Conservation (phyloP, 108 stramenopile genomes). For the Cyclotella atomus region DNA sequence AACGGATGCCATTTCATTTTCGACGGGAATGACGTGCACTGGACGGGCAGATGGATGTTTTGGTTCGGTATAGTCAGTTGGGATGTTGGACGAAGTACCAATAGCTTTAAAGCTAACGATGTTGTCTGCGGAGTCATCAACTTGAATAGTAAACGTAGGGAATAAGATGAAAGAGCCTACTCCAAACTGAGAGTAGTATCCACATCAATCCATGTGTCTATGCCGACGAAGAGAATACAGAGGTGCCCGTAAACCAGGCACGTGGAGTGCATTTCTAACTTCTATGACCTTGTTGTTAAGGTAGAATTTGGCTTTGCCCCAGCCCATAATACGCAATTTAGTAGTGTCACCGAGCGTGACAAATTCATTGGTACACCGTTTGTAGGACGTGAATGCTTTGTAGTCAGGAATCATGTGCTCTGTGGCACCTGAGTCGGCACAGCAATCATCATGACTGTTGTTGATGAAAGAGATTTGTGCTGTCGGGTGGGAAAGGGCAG, state of each 20-base stretch:
- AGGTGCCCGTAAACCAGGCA: background rate
- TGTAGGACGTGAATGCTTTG: background rate
- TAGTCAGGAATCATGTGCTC: background rate
- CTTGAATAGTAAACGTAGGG: background rate
- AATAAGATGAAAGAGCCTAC: background rate
- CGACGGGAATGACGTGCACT: background rate
- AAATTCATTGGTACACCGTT: background rate
- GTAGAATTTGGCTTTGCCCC: background rate
- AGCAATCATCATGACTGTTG: too few relatives aligned
- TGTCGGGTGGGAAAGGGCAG: too few relatives aligned
- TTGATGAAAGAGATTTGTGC: too few relatives aligned
- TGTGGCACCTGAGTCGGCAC: background rate
- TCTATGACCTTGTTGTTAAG: background rate
- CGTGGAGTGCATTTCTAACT: background rate
- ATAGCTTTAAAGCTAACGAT: background rate
- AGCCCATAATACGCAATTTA: background rate
- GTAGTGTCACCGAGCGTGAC: background rate
- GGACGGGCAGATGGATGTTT: background rate
- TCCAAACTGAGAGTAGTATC: background rate
- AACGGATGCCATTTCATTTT: background rate
- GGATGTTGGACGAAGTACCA: background rate
- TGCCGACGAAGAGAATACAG: slow-evolving; percentile 4
- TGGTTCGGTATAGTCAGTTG: background rate
- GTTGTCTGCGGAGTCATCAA: background rate
- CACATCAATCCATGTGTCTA: background rate